Evolutionary conservation across 306 rosid species (phyloP), one percentile per base, ranked within the genome.

Genomic region (Macrotyloma uniflorum): DNA sequence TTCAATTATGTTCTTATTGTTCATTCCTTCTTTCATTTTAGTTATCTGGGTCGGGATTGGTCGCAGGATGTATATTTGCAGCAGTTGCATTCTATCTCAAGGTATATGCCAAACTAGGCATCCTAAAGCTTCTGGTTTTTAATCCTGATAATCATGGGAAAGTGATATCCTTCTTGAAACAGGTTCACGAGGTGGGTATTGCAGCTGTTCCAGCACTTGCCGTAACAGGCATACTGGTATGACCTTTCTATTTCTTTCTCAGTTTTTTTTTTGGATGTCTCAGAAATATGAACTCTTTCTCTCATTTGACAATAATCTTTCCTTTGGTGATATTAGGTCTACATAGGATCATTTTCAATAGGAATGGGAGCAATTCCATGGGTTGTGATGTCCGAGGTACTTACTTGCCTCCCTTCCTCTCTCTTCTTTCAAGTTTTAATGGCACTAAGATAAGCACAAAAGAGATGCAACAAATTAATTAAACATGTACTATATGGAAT

Each of bases 331-430:
- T 80, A 38, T 79, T 74, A 95, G 98, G 66, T 92, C 64, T 91
- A 89, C 61, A 86, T 92, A 74, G 95, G 83, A 83, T 74, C 95
- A 16, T 92, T 92, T 85, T 92, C 97, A 63, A 50, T 80, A 14
- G 98, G 98, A 83, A 92, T 92, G 97, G 98, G 97, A 78, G 90
- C 97, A 47, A 87, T 95, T 87, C 98, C 98, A 74, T 92, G 98
- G 98, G 89, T 95, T 73, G 88, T 95, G 47, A 95, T 95, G 98
- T 92, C 98, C 1, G 98, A 95, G 97, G 97, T 93, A 87, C 61
- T 10, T 20, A 26, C 61, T 10, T 20, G 14, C 8, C 32, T 12
- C 16, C 51, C 15, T 38, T 53, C 45, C 47, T 64, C 1, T 63
- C 33, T 55, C 24, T 8, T 63, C 78, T 38, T 57, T 73, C 78